Base-by-base conservation (phyloP, 805 yeast genomes). In the Sugiyamaella smithiae region DNA sequence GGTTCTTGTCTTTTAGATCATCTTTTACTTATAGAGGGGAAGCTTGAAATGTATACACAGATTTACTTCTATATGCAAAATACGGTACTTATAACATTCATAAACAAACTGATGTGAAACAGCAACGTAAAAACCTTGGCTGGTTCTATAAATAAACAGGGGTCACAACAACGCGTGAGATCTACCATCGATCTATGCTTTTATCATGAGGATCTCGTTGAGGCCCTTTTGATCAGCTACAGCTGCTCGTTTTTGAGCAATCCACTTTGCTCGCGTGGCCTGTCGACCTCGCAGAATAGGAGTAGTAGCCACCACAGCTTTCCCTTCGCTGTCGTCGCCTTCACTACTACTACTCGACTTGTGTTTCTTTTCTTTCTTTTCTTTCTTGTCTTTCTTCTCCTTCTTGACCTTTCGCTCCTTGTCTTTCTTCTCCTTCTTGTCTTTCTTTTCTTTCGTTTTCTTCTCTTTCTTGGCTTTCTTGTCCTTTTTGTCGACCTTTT, bases 201-300 rank as follows among this genome's bases (percentile, higher is more conserved):
- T 72, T 41, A 89, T 79, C 97, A 91, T 91, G 63, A 91, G 87
- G 50, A 91, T 91, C 67, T 91, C 98, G 58, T 87, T 88, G 53
- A 91, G 74, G 11, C 96, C 89, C 65, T 88, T 82, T 2, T 85
- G 77, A 64, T 91, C 98, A 82, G 85, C 79, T 0, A 90, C 88
- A 1, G 97, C 91, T 8, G 95, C 93, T 59, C 93, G 77, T 65
- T 91, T 91, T 65, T 89, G 96, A 56, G 77, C 84, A 48, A 91
- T 90, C 84, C 88, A 90, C 65, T 80, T 84, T 19, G 95, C 82
- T 65, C 98, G 78, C 3, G 85, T 85, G 1, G 95, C 82, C 43
- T 81, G 64, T 60, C 85, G 74, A n/a, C 84, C 76, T 9, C 76
- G 57, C 1, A 77, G 68, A 1, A 68, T 70, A 5, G 73, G 66